Conservation (phyloP, 768 basidiomycete species). For the Xerocomellus intermedius region DNA sequence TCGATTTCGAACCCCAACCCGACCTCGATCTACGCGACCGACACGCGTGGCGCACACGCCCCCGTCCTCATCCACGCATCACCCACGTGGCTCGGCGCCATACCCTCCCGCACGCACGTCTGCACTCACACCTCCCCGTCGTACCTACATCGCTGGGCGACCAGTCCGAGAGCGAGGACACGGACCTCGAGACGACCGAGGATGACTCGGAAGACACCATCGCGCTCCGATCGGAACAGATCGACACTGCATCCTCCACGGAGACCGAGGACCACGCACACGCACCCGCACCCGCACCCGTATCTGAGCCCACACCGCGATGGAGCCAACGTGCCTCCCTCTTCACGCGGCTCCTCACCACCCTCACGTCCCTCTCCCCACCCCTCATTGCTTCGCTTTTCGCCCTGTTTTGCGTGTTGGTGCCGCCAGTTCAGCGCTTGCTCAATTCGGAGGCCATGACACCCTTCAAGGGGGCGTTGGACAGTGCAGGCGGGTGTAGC, state of each 20-base stretch:
- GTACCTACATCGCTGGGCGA: constrained; percentile 24
- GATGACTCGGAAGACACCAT: constrained; percentile 25
- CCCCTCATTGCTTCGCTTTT: constrained; percentile 79
- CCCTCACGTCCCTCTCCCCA: constrained; percentile 73
- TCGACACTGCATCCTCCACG: constrained; percentile 12
- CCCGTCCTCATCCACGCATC: background rate
- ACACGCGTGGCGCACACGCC: background rate
- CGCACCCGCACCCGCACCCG: background rate
- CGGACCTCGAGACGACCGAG: constrained; percentile 12
- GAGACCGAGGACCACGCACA: constrained; percentile 11
- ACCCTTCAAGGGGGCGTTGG: constrained; percentile 67
- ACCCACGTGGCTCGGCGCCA: background rate
- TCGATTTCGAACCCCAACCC: constrained; percentile 9
- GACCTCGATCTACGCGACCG: background rate
- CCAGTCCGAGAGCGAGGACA: constrained; percentile 26
- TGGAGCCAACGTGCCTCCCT: constrained; percentile 2
- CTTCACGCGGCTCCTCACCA: background rate
- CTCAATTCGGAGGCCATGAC: constrained; percentile 58
- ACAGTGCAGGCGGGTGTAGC: constrained; percentile 68
- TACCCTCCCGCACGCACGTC: background rate
- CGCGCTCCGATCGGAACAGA: constrained; percentile 1
- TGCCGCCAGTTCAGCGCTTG: constrained; percentile 69
- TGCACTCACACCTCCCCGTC: constrained; percentile 19
- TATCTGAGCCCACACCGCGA: background rate
- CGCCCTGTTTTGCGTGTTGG: constrained; percentile 75